A percentile compares a stretch with the other conserved stretches of the same genome.
These are phyloP conservation scores for Hexamita inflata DNA, from an alignment of 208 protist species.

Conservation along the genomic window DNA sequence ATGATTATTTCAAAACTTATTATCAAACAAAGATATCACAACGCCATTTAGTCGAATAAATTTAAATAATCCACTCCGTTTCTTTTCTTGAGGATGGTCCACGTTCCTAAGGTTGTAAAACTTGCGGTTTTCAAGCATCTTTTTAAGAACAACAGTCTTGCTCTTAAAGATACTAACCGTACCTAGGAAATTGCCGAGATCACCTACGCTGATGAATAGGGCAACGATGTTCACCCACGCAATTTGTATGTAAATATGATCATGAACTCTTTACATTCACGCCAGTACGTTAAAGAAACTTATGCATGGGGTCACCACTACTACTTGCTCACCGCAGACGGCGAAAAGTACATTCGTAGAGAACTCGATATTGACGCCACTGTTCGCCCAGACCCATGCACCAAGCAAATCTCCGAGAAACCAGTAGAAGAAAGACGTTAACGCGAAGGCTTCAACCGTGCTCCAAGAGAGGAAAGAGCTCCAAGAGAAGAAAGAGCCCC, in stretches of 20 bases:
- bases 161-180: slow-evolving; percentile 9
- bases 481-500: no score
- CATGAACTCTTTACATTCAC: slow-evolving; percentile 18
- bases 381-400: background rate
- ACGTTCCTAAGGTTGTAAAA: slow-evolving; percentile 22
- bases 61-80: no score
- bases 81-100: no score
- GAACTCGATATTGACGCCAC: slow-evolving; percentile 3
- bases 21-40: no score
- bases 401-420: background rate
- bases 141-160: slow-evolving; percentile 15
- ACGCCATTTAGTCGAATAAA: no score
- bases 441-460: no score
- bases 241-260: slow-evolving; percentile 1
- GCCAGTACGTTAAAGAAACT: slow-evolving; percentile 14
- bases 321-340: slow-evolving; percentile 17
- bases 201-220: background rate
- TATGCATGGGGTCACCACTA: slow-evolving; percentile 25
- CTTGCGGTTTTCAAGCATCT: slow-evolving; percentile 14
- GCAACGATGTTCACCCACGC: background rate
- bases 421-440: background rate
- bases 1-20: no score
- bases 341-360: slow-evolving; percentile 8
- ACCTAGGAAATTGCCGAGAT: background rate
- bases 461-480: no score